Base-by-base conservation (phyloP, 495 filamentous ascomycete genomes). In the Collariella sp. region DNA sequence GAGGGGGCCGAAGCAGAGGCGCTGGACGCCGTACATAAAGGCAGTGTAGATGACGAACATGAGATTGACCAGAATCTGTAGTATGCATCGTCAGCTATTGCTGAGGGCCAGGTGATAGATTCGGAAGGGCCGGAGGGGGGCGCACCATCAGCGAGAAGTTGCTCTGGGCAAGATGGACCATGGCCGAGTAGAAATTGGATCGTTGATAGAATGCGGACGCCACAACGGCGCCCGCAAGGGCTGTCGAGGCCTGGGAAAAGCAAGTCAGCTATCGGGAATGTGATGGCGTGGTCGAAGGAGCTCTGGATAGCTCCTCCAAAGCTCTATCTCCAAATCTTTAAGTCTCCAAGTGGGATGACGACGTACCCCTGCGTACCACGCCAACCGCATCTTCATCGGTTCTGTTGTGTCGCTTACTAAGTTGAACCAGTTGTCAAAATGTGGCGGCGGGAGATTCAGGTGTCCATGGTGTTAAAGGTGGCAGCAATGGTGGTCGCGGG, bases 141-240 rank as follows among this genome's bases (percentile, higher is more conserved):
- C 79, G 60, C 53, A 93, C 91, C 84, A 97, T 90, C 42, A 96
- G 76, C 62, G 91, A 96, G 54, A 91, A 83, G 72, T 88, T 97
- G 69, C 88, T 96, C 67, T 97, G 91, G 44, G 89, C 86, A 15
- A 98, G 80, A 70, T 97, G 95, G 29, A 98, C 94, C 68, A 88
- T 90, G 48, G 91, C 90, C 15, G 91, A 87, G 70, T 98, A 98
- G 80, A 97, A 97, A 66, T 98, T 98, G 50, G 93, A 80, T 58
- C 93, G 81, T 70, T 97, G 86, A 65, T 93, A 88, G 70, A 96
- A 88, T 41, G 93, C 94, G 62, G 88, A 89, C 45, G 94, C 70
- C 53, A 97, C 54, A 13, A 63, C 61, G 48, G 52, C 50, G 48
- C 50, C 59, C 33, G 65, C 65, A 26, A 64, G 58, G 44, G 54